Base-by-base conservation (phyloP, 306 rosid genomes). In the Prunus mongolica region DNA sequence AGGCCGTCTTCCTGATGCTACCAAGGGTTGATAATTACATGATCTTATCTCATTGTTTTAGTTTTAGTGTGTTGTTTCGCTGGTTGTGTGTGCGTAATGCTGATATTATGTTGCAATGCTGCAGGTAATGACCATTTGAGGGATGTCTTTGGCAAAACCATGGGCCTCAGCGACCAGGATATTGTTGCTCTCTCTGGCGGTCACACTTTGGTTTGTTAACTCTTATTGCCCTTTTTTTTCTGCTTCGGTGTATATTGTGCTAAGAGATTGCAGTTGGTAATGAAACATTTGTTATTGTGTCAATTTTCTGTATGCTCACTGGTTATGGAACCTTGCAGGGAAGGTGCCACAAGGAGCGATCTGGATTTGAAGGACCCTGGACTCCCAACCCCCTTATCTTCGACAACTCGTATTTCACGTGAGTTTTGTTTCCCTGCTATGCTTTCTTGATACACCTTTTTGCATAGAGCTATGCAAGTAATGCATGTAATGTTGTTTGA, bases 301-400 rank as follows among this genome's bases (percentile, higher is more conserved):
- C 13, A 28, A 19, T 20, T 25, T 13, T 38, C 24, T 32, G 5
- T 55, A 45, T 46, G 27, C 20, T 22, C 45, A 12, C 62, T 49
- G 19, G 0, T 6, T 4, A 10, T n/a, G 9, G 28, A 8, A 10
- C 16, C 27, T 41, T 65, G 41, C 79, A 96, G 99, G 99, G 99
- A 78, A 85, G 91, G 88, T 49, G 87, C 77, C 99, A 96, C 93
- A 96, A 96, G 90, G 99, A 96, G 79, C 97, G 98, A 12, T 96
- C 99, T 80, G 99, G 99, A 58, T 96, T 96, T 19, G 99, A 96
- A 85, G 99, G 99, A 6, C 88, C 99, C 0, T 96, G 98, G 99
- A 96, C 99, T n/a, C 0, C 67, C 22, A 96, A 92, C 77, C 99
- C 99, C 50, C 91, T 88, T 79, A 91, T 92, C 68, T 96, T 96